Evolutionary conservation across 805 yeast species (phyloP).

Genomic region (Saccharomyces mikatae): DNA sequence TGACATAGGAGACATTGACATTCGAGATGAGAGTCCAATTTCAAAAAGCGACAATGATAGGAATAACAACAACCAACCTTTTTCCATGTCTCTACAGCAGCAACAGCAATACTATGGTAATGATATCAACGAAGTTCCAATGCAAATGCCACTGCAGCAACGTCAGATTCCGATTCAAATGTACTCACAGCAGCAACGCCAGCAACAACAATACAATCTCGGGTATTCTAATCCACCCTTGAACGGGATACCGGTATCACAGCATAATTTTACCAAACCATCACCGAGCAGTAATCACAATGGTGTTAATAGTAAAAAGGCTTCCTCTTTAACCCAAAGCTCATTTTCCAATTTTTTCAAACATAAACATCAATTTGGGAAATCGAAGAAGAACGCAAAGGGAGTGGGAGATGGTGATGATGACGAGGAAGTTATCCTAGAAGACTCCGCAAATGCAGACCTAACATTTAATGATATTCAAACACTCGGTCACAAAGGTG

Average conservation of each 20-base stretch:
- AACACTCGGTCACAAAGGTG: constrained; percentile 56
- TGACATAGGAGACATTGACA: constrained; percentile 39
- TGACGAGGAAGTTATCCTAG: constrained; percentile 31
- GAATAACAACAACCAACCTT: constrained; percentile 4
- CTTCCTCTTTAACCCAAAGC: constrained; percentile 19
- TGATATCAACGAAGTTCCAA: not conserved
- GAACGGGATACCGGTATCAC: constrained; percentile 9
- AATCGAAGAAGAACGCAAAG: constrained; percentile 6
- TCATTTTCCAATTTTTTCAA: constrained; percentile 21
- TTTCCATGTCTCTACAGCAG: constrained; percentile 1
- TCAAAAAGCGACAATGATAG: constrained; percentile 4
- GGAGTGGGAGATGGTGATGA: constrained; percentile 32
- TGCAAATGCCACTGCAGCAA: constrained; percentile 1
- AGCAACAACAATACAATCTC: constrained; percentile 3
- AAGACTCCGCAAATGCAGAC: constrained; percentile 29
- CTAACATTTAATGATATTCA: constrained; percentile 59
- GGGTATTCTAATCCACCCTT: constrained; percentile 8
- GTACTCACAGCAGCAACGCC: constrained; percentile 2
- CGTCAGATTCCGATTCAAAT: constrained; percentile 1
- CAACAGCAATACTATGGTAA: constrained; percentile 7
- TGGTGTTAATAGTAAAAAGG: constrained; percentile 5
- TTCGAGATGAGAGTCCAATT: constrained; percentile 36
- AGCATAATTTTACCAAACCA: constrained; percentile 4
- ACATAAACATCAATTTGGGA: constrained; percentile 11
- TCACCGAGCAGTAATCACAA: constrained; percentile 2